Base-by-base conservation (phyloP, 371 early-diverging fungal species). In the Blakeslea trispora region DNA sequence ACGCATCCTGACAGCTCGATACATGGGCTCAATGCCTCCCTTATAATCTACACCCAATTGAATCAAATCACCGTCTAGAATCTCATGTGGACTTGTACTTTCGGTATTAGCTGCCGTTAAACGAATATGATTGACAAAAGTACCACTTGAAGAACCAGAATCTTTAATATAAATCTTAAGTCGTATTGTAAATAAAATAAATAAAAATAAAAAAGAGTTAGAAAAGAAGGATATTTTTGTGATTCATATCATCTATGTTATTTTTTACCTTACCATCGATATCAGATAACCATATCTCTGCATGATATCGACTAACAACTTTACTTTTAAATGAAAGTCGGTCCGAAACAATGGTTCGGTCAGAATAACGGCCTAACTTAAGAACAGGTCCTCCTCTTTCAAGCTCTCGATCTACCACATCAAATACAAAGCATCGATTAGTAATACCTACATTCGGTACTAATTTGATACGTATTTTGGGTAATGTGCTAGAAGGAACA, bases 11-110 rank as follows among this genome's bases (percentile, higher is more conserved):
- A 92, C 93, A 55, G 92, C 91, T 64, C 86, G 78, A 64, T 83
- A 89, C 55, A 87, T 85, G 48, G 86, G 81, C 71, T 91, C 87
- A 18, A 79, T 59, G n/a, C 93, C 91, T 34, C 93, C 94, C 71
- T 91, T 91, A 71, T 91, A 94, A 69, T 95, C 95, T 9, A 93
- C 85, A 17, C 95, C 95, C 55, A 95, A 79, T 71, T 92, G 91
- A 41, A 95, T 69, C n/a, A 91, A 61, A 63, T 95, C 94, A 17
- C 91, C 91, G 71, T 93, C 90, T 24, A 87, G 81, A 22, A 95
- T 53, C 40, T 85, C 83, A 40, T 86, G 85, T 14, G 93, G 88
- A 49, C 76, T 53, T 14, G 55, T 28, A 60, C 87, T 86, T 65
- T 88, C 89, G 34, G 86, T 82, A 19, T 86, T 86, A 10, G 91